phyloP scores from a whole-genome alignment of 1,284 basidiomycete genomes.

The Ceratobasidium sp. region DNA sequence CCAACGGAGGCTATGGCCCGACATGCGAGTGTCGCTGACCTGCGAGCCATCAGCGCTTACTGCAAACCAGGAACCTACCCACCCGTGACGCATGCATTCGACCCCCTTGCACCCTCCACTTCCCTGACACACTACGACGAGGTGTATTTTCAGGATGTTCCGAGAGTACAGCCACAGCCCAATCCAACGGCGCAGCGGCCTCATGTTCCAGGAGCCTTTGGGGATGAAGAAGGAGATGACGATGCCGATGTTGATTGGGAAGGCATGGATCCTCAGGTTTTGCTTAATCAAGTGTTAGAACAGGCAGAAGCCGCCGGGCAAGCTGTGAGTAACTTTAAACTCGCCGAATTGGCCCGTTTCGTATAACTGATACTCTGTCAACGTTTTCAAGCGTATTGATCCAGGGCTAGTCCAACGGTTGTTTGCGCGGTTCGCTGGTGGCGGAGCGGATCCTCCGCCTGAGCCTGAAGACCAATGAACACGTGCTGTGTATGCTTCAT shows the following conservation, averaged over 20 bases:
- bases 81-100: conserved; percentile 66
- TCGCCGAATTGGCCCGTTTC: background rate
- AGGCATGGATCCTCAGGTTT: conserved; percentile 22
- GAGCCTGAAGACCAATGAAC: conserved; percentile 8
- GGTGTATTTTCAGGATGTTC: conserved; percentile 63
- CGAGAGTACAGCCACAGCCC: background rate
- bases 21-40: conserved; percentile 71
- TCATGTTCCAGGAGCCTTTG: conserved; percentile 24
- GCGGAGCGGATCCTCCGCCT: background rate
- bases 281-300: conserved; percentile 28
- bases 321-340: conserved; percentile 12
- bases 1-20: conserved; percentile 68
- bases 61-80: conserved; percentile 62
- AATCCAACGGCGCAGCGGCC: background rate
- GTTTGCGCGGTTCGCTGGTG: conserved; percentile 10
- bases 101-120: conserved; percentile 76
- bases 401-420: conserved; percentile 12
- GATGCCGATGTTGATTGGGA: conserved; percentile 11
- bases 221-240: background rate
- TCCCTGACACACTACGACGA: conserved; percentile 67
- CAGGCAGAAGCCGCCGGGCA: conserved; percentile 19
- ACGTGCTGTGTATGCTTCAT: no score
- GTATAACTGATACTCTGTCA: conserved; percentile 9
- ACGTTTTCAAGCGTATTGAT: conserved; percentile 9
- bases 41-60: conserved; percentile 69